Evolutionary conservation across 306 rosid species (phyloP).

Genomic region (Fragaria nilgerrensis): DNA sequence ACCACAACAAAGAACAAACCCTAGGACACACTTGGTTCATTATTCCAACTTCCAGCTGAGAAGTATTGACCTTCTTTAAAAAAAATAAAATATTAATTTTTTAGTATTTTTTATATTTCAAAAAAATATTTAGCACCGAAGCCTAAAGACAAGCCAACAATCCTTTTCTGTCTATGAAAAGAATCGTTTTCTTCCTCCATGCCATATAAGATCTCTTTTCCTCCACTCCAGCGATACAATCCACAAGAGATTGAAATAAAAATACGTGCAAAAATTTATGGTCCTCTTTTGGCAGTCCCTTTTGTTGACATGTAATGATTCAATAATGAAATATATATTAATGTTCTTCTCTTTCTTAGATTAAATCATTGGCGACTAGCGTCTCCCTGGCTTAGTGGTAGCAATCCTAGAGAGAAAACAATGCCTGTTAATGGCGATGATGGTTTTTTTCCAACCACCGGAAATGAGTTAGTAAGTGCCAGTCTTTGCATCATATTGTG

Average conservation of each 20-base stretch:
- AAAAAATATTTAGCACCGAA: neutral
- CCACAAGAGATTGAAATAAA: neutral
- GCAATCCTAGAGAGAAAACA: constrained; percentile 71
- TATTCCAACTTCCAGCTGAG: neutral
- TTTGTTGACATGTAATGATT: neutral
- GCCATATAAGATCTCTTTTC: neutral
- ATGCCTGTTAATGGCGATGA: constrained; percentile 86
- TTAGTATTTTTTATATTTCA: too few species aligned
- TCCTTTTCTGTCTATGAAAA: neutral
- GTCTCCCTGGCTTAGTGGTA: constrained; percentile 69
- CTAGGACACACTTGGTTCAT: neutral
- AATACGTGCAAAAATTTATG: neutral
- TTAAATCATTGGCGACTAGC: constrained; percentile 64
- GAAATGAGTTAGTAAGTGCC: constrained; percentile 68
- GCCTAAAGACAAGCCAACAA: neutral
- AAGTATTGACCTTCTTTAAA: too few species aligned
- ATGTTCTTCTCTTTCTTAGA: constrained; percentile 39
- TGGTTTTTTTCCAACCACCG: constrained; percentile 80
- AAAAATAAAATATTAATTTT: too few species aligned
- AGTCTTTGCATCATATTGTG: constrained; percentile 9
- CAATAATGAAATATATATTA: constrained; percentile 7
- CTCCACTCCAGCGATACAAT: neutral
- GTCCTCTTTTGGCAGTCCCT: neutral
- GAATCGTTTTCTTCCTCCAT: neutral
- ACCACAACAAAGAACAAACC: neutral